Percentiles rank a stretch among this genome's conserved stretches.
Evolutionary conservation across 495 filamentous ascomycete species (phyloP).

Genomic region (Penicillium canescens): DNA sequence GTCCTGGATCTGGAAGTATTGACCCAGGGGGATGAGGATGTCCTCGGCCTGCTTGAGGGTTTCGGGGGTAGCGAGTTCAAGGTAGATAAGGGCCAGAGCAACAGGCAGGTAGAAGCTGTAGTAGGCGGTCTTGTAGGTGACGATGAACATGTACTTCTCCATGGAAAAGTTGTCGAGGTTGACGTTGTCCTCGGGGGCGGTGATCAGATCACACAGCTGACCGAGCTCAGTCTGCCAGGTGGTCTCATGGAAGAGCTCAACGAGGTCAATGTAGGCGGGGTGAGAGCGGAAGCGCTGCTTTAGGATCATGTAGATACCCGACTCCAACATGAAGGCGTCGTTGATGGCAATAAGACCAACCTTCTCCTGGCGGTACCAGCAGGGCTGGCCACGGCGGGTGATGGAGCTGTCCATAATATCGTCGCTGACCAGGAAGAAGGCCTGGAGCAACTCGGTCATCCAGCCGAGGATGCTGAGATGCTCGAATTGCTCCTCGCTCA

Average conservation of each 20-base stretch:
- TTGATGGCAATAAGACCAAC: slow-evolving; percentile 97
- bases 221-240: slow-evolving; percentile 93
- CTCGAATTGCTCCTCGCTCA: slow-evolving; percentile 81
- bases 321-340: slow-evolving; percentile 95
- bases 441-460: slow-evolving; percentile 96
- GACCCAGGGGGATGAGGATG: slow-evolving; percentile 96
- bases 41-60: slow-evolving; percentile 85
- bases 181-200: slow-evolving; percentile 85
- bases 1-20: slow-evolving; percentile 99
- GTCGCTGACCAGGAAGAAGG: slow-evolving; percentile 97
- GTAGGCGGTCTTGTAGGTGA: slow-evolving; percentile 98
- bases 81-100: slow-evolving; percentile 80
- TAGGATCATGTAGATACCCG: slow-evolving; percentile 83
- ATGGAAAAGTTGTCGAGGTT: slow-evolving; percentile 91
- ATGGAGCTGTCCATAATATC: slow-evolving; percentile 87
- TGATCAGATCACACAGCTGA: slow-evolving; percentile 91
- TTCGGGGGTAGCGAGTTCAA: slow-evolving; percentile 75
- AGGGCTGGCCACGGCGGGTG: slow-evolving; percentile 88
- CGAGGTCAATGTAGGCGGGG: slow-evolving; percentile 79
- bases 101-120: slow-evolving; percentile 99
- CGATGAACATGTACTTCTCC: slow-evolving; percentile 96
- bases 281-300: slow-evolving; percentile 90
- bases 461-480: slow-evolving; percentile 83
- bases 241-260: slow-evolving; percentile 95
- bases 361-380: slow-evolving; percentile 87